phyloP scores from a whole-genome alignment of 345 rosid species.

The Eucalyptus guilfoylei region DNA sequence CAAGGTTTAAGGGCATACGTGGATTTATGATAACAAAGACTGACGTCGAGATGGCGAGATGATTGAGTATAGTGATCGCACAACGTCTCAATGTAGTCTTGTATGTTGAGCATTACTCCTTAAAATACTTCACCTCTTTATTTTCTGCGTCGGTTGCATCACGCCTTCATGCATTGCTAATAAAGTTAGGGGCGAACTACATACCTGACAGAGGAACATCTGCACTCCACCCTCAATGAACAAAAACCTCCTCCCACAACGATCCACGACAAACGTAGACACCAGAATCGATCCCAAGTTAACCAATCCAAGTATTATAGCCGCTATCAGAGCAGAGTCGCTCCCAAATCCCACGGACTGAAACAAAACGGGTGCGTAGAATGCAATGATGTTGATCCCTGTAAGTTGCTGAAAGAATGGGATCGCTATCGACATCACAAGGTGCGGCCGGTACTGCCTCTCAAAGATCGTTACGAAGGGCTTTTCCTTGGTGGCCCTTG shows the following conservation, averaged over 20 bases:
- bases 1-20: neutral
- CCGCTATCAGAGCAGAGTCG: slow-evolving; percentile 48
- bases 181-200: neutral
- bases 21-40: neutral
- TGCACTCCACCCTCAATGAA: slow-evolving; percentile 52
- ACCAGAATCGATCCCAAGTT: slow-evolving; percentile 44
- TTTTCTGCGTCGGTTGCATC: neutral
- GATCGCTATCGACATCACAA: slow-evolving; percentile 53
- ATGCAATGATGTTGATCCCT: slow-evolving; percentile 62
- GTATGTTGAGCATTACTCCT: neutral
- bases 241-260: slow-evolving; percentile 63
- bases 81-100: neutral
- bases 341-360: slow-evolving; percentile 65
- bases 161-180: neutral
- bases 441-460: slow-evolving; percentile 60
- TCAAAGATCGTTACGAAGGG: slow-evolving; percentile 47
- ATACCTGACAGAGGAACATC: slow-evolving; percentile 66
- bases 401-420: slow-evolving; percentile 74
- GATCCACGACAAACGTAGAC: slow-evolving; percentile 51
- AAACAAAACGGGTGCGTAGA: slow-evolving; percentile 70
- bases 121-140: neutral
- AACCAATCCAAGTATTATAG: slow-evolving; percentile 58
- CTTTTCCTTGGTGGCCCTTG: slow-evolving; percentile 25
- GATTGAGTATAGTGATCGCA: neutral
- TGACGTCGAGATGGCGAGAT: neutral